Percentiles rank a stretch among this genome's conserved stretches.
Conservation (phyloP, 768 basidiomycete genomes). For the Podaxis mareebaensis region DNA sequence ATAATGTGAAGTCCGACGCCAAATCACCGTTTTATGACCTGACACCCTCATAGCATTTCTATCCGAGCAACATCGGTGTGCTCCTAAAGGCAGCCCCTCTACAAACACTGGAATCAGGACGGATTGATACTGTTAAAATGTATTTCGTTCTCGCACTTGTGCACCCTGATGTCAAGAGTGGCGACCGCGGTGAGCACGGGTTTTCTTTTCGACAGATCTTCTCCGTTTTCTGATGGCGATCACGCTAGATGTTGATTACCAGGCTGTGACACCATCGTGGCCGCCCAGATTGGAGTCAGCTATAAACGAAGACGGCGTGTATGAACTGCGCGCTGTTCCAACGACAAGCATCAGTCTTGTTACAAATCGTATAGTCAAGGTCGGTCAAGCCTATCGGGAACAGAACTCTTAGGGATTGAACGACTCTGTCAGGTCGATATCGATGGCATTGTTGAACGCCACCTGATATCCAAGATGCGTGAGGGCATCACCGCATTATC, state of each 20-base stretch:
- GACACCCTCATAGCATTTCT: conserved; percentile 63
- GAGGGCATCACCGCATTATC: conserved; percentile 55
- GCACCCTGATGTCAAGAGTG: conserved; percentile 56
- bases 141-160: conserved; percentile 79
- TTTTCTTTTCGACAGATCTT: background rate
- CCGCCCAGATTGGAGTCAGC: conserved; percentile 57
- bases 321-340: conserved; percentile 67
- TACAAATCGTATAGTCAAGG: conserved; percentile 73
- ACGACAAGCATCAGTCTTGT: conserved; percentile 77
- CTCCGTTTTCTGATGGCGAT: background rate
- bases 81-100: conserved; percentile 65
- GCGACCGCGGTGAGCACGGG: conserved; percentile 46
- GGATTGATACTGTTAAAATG: conserved; percentile 48
- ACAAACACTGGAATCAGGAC: conserved; percentile 42
- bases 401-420: background rate
- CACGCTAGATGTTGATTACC: conserved; percentile 53
- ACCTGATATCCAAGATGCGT: conserved; percentile 61
- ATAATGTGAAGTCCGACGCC: conserved; percentile 57
- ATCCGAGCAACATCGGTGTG: conserved; percentile 65
- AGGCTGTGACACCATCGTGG: conserved; percentile 75
- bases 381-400: conserved; percentile 21
- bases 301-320: conserved; percentile 52
- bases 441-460: conserved; percentile 64
- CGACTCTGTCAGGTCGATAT: conserved; percentile 58
- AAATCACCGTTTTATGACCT: background rate